Evolutionary conservation across 2,329 filamentous ascomycete species (phyloP), one percentile per base, ranked within the genome.

Genomic region (Aureobasidium sp.): DNA sequence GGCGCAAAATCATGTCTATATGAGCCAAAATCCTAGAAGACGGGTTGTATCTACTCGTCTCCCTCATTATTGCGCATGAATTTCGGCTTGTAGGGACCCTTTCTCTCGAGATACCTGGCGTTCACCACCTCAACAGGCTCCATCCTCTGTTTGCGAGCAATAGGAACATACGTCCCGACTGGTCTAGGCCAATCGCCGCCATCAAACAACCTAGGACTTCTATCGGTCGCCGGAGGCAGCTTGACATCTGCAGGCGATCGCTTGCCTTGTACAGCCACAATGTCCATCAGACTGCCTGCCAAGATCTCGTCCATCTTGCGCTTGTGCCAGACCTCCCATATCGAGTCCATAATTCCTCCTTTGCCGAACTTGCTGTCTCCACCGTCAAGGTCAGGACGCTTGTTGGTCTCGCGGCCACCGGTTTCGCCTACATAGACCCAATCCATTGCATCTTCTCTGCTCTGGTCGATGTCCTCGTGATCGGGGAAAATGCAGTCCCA

Each of bases 241-340:
- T 47, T 61, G 10, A 54, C 63, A 44, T 54, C 66, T 59, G 44
- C 29, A 5, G 57, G 41, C 4, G 47, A 68, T 36, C 71, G 64
- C 54, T 66, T 63, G 3, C 78, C 77, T 61, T 77, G 71, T 9
- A 39, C 65, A 5, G 82, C 77, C 21, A 81, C 77, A 53, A 87
- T 75, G 68, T 89, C 84, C 63, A 97, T 78, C 55, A 99, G 76
- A 67, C 85, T 83, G 63, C 83, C 86, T 0, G 90, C 85, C 61
- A 99, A 79, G 58, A 96, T 78, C 79, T 97, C 94, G 69, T 97
- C 91, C 67, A 97, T 89, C 79, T 96, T 96, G 59, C 83, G 81
- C 70, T 86, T 84, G 63, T 90, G 84, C 93, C 94, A 99, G 27
- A 85, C 77, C 64, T 82, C 79, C 94, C 94, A 99, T 50, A 95